Base-by-base conservation (phyloP, 345 rosid species). In the Microthlaspi erraticum region DNA sequence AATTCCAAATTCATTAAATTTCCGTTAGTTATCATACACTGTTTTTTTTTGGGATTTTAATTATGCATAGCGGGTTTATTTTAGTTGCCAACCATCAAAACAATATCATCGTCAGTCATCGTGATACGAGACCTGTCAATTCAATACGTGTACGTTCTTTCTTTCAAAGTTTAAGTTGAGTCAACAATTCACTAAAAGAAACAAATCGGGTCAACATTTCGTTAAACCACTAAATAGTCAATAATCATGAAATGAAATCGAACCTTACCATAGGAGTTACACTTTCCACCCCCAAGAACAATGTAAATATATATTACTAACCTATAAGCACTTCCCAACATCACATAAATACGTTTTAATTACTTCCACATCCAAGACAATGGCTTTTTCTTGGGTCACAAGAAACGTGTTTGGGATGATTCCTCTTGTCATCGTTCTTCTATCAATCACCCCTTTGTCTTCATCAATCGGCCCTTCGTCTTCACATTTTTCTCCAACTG, bases 381-480 rank as follows among this genome's bases (percentile, higher is more conserved):
- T 72, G 76, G 64, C 18, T 11, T 43, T 34, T 32, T 2, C 76
- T 54, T 45, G 41, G n/a, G 14, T 23, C 50, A 44, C 48, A 64
- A 64, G 70, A 72, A 64, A 12, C 51, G 1, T 56, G 26, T 16
- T 1, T 72, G 9, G 43, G 10, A 7, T 72, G 29, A 23, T 64
- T 26, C n/a, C 51, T 46, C 65, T 72, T 37, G 52, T 73, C 38
- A 1, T 54, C 38, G 2, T 54, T 63, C 9, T 72, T 14, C 54
- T 54, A 10, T 44, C 57, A 72, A 14, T 44, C 56, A 72, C 49
- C 4, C 76, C 76, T 54, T 52, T 61, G 9, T 71, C 73, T 68
- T 45, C 70, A 23, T 65, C 38, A 51, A 6, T 38, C 60, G 23
- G 38, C 4, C 70, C 48, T 37, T 38, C 39, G 5, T 32, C 53